Base-by-base conservation (phyloP, 805 yeast species). In the Ogataea degrootiae region DNA sequence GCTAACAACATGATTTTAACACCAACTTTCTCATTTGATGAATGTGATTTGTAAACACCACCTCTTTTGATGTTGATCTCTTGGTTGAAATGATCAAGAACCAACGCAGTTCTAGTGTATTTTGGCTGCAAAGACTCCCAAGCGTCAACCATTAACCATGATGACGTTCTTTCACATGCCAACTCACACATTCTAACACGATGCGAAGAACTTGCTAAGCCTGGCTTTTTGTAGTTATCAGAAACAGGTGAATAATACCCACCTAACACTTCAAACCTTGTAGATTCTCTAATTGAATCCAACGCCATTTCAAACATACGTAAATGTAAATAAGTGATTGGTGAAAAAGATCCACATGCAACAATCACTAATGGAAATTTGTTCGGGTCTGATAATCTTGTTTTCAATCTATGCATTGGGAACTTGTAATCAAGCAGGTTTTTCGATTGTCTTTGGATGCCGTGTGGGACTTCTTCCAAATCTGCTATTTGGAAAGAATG, bases 251-350 rank as follows among this genome's bases (percentile, higher is more conserved):
- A 86, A 68, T 88, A 94, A 70, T 83, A 94, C 1, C 99, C 99
- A 29, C 97, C 99, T 56, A 94, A 79, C 34, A 94, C 96, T 69
- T 94, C 99, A 61, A 90, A 94, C 53, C 92, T 71, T 1, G 98
- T 94, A 55, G 84, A 90, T 66, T 94, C 99, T 41, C 87, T 73
- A 43, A 94, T 86, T 8, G 95, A 82, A 65, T 94, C 99, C 59
- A 94, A 71, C 0, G 99, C 99, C 99, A 94, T 94, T 69, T 94
- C 99, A 66, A 94, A 94, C 98, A 94, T 94, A 48, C 99, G 77
- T 60, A 94, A 72, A 68, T 94, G 99, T 47, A 94, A 72, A 67
- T 94, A 94, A 0, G 99, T 94, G 46, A 94, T 83, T 34, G 99
- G 99, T 2, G 96, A 87, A 62, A 92, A 94, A 2, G 97, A 89